Conservation (phyloP, 768 basidiomycete genomes). For the Chalciporus chontae region DNA sequence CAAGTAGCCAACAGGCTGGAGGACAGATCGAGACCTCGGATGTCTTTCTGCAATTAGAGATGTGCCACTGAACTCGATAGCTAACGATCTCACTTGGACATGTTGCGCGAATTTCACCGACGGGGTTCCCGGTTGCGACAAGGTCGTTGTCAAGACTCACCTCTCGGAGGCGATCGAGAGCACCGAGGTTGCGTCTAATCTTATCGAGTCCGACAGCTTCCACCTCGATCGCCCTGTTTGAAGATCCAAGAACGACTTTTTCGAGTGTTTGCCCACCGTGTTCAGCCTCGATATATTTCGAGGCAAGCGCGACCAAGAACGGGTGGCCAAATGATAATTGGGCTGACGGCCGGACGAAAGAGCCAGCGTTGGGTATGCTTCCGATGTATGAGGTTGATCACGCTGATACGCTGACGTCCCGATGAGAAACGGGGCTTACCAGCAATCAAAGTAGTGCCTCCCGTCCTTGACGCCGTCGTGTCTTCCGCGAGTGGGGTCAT, state of each 20-base stretch:
- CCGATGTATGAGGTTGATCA: conserved; percentile 8
- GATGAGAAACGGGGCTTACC: conserved; percentile 40
- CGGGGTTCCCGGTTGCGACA: conserved; percentile 50
- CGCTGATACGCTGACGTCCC: conserved; percentile 8
- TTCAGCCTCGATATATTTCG: conserved; percentile 72
- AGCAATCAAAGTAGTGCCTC: conserved; percentile 72
- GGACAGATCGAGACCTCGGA: conserved; percentile 81
- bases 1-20: conserved; percentile 69
- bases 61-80: conserved; percentile 1
- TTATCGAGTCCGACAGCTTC: conserved; percentile 83
- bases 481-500: conserved; percentile 78
- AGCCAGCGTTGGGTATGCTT: conserved; percentile 64
- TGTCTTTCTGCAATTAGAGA: conserved; percentile 42
- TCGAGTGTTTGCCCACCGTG: conserved; percentile 55
- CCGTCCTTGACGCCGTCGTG: conserved; percentile 83
- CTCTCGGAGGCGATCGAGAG: conserved; percentile 66
- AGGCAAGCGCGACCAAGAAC: conserved; percentile 69
- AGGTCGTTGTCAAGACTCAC: conserved; percentile 73
- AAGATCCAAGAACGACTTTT: conserved; percentile 73
- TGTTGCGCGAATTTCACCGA: conserved; percentile 49
- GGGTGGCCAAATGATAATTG: conserved; percentile 56
- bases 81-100: conserved; percentile 60
- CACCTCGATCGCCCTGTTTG: conserved; percentile 77
- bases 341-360: conserved; percentile 75
- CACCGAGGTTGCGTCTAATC: conserved; percentile 65